These are phyloP conservation scores for Reticulascus tulasneorum DNA, from an alignment of 2,329 filamentous ascomycete species.

Conservation along the genomic window DNA sequence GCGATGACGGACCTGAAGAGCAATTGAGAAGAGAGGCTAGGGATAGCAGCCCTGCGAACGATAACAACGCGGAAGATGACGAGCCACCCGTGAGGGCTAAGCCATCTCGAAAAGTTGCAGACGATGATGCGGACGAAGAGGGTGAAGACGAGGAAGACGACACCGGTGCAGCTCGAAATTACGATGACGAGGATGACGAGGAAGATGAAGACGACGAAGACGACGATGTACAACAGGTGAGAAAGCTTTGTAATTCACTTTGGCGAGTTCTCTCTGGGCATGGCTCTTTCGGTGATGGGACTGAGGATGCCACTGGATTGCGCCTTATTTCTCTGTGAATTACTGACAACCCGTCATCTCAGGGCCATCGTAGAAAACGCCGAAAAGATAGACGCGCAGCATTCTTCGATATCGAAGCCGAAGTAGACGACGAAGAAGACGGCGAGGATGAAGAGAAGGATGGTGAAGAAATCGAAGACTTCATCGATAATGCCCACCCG, in stretches of 20 bases:
- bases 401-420: slow-evolving; percentile 97
- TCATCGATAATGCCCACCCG: slow-evolving; percentile 85
- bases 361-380: slow-evolving; percentile 75
- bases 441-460: slow-evolving; percentile 88
- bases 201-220: slow-evolving; percentile 50
- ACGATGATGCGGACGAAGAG: slow-evolving; percentile 37
- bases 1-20: slow-evolving; percentile 34
- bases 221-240: slow-evolving; percentile 64
- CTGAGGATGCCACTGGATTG: not conserved
- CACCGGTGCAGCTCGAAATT: slow-evolving; percentile 29
- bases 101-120: slow-evolving; percentile 18
- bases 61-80: slow-evolving; percentile 39
- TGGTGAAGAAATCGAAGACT: slow-evolving; percentile 74
- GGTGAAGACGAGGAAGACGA: slow-evolving; percentile 42
- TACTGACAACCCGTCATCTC: not conserved
- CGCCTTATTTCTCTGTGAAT: not conserved
- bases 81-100: slow-evolving; percentile 20
- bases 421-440: slow-evolving; percentile 93
- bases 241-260: slow-evolving; percentile 1
- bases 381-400: slow-evolving; percentile 71
- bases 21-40: slow-evolving; percentile 41
- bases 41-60: slow-evolving; percentile 29
- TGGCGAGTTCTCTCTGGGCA: not conserved
- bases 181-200: slow-evolving; percentile 29
- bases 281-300: not conserved